Conservation (phyloP, 2,329 filamentous ascomycete species). For the Dichotomopilus funicola region DNA sequence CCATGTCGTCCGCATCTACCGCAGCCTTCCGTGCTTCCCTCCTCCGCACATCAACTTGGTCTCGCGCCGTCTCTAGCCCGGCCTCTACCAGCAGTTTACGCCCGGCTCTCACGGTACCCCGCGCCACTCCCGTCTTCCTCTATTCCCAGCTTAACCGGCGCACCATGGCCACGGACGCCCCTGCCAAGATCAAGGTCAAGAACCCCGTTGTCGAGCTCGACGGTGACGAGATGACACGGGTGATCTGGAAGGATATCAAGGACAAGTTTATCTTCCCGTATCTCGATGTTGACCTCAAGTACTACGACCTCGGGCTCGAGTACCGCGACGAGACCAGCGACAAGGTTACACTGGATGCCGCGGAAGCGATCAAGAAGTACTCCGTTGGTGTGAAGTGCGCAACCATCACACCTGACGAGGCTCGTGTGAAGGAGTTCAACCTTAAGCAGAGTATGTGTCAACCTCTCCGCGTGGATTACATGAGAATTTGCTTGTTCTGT, state of each 20-base stretch:
- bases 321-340: conserved; percentile 96
- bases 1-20: conserved; percentile 22
- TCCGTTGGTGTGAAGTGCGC: conserved; percentile 98
- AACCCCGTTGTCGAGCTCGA: conserved; percentile 98
- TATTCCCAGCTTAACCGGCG: conserved; percentile 32
- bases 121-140: conserved; percentile 26
- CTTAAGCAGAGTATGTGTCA: conserved; percentile 80
- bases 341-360: conserved; percentile 89
- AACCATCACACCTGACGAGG: conserved; percentile 97
- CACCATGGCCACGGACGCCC: conserved; percentile 45
- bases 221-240: conserved; percentile 92
- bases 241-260: conserved; percentile 99
- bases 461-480: not conserved
- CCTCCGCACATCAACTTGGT: conserved; percentile 17
- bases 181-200: conserved; percentile 96
- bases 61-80: conserved; percentile 15
- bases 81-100: conserved; percentile 10
- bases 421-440: conserved; percentile 93
- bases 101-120: conserved; percentile 8
- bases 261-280: conserved; percentile 97
- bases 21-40: conserved; percentile 23
- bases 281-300: conserved; percentile 96
- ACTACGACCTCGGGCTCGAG: conserved; percentile 88
- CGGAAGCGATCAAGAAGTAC: conserved; percentile 98
- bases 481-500: no score